Percentiles rank a stretch among this genome's conserved stretches.
Conservation (phyloP, 495 filamentous ascomycete species). For the Podospora anserina region DNA sequence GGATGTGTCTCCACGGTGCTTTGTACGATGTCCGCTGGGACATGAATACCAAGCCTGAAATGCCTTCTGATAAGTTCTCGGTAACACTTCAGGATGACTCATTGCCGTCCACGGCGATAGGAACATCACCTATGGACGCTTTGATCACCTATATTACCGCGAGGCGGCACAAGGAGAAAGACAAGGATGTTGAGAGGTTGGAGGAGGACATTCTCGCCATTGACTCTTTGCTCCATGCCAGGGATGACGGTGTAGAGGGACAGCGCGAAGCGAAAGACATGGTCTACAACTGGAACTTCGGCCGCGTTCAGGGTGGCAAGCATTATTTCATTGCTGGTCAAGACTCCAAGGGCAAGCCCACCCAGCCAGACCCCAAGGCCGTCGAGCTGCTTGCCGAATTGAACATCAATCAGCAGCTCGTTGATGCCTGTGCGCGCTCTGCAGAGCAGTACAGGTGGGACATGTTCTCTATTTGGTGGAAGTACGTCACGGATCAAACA, state of each 20-base stretch:
- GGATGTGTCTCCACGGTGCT: conserved; percentile 42
- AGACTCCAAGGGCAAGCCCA: too few species aligned
- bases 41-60: conserved; percentile 23
- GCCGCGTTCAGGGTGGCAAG: conserved; percentile 17
- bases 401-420: neutral
- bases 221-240: conserved; percentile 28
- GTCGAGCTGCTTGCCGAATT: conserved; percentile 29
- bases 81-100: neutral
- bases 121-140: conserved; percentile 48
- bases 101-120: conserved; percentile 35
- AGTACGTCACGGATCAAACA: conserved; percentile 21
- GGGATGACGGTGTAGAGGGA: conserved; percentile 39
- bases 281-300: conserved; percentile 36
- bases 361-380: conserved; percentile 8
- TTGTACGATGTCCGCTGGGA: conserved; percentile 48
- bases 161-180: neutral
- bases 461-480: conserved; percentile 44
- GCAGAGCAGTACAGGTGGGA: conserved; percentile 33
- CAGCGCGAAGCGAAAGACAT: conserved; percentile 33
- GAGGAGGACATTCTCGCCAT: conserved; percentile 27
- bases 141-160: conserved; percentile 38
- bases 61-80: conserved; percentile 28
- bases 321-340: neutral
- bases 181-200: conserved; percentile 18
- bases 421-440: neutral